Base-by-base conservation (phyloP, 805 yeast genomes). In the Yarrowia deformans region DNA sequence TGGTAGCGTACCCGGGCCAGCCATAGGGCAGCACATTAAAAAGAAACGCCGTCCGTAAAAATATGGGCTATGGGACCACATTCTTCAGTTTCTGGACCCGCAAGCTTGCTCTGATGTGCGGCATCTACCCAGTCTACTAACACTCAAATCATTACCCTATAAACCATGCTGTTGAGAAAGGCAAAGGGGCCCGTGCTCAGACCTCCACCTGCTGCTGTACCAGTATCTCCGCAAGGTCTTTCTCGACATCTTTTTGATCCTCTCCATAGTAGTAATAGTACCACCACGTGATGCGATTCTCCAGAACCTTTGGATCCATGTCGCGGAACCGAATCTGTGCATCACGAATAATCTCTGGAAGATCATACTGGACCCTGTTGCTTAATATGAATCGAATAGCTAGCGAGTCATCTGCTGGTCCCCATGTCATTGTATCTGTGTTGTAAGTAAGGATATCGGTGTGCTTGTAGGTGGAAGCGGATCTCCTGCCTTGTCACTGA, bases 121-220 rank as follows among this genome's bases (percentile, higher is more conserved):
- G 12, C 32, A 46, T 23, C 32, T 46, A 46, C 49, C 29, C 14
- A 18, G 35, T 29, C 35, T 23, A 29, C 35, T 48, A 50, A 32
- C n/a, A 34, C 39, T 34, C 32, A 32, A 48, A 14, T n/a, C 3
- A 50, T 34, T 50, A 18, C 40, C 42, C 42, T 50, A 50, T 34
- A 50, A 50, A 50, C 56, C 42, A 34, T 34, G 56, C 56, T 34
- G 52, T 29, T 29, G 40, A 50, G 42, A 50, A 34, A 34, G 42
- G 18, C 37, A 49, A 49, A 3, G 16, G 39, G 29, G 35, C 52
- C 35, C 12, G 37, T 32, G 55, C 55, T 55, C 46, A 55, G 18
- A n/a, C 61, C 35, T 55, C 58, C 32, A 52, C 45, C 60, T 39
- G 60, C 60, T 45, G 60, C 60, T 54, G 60, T 3, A 54, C 34